Base-by-base conservation (phyloP, 352 stramenopile species). In the Globisporangium splendens region DNA sequence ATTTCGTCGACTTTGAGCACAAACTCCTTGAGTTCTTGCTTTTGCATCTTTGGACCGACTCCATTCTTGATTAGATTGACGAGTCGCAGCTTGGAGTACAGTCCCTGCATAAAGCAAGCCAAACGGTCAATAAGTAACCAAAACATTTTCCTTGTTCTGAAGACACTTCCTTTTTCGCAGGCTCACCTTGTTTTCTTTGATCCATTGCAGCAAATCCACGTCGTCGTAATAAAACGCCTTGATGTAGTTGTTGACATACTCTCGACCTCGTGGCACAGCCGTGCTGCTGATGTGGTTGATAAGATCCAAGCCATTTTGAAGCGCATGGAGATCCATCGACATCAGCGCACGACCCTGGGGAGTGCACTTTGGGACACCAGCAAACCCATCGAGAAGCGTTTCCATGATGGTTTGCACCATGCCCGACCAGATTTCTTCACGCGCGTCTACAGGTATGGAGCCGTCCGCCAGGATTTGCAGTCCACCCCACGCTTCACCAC, bases 321-420 rank as follows among this genome's bases (percentile, higher is more conserved):
- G 73, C 20, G 93, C 87, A 41, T 95, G 80, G 50, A 99, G 68
- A 63, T 99, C 97, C 79, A 99, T 97, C 47, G 89, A 95, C 96
- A 99, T 98, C 22, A 98, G 78, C 6, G 96, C 92, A 48, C 96
- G 79, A 3, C 96, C 97, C 72, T 99, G 96, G 2, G 91, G 96
- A 6, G 91, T 98, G 65, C 95, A 98, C 56, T 82, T 89, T 21
- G 72, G 17, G 13, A 98, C 77, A n/a, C 77, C 79, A 0, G 90
- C 85, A 62, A 98, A 98, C 1, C 89, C 93, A 31, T 95, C 85
- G 13, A 99, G 62, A 22, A 99, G 69, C 28, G 88, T 75, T 65
- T 96, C 84, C 71, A 98, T 88, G n/a, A 91, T 81, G 7, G 72
- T 73, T 43, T 96, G 85, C 49, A 96, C 79, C 57, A 96, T 81